Evolutionary conservation across 805 yeast species (phyloP), one percentile per base, ranked within the genome.

Genomic region (Debaryomyces tyrocola): DNA sequence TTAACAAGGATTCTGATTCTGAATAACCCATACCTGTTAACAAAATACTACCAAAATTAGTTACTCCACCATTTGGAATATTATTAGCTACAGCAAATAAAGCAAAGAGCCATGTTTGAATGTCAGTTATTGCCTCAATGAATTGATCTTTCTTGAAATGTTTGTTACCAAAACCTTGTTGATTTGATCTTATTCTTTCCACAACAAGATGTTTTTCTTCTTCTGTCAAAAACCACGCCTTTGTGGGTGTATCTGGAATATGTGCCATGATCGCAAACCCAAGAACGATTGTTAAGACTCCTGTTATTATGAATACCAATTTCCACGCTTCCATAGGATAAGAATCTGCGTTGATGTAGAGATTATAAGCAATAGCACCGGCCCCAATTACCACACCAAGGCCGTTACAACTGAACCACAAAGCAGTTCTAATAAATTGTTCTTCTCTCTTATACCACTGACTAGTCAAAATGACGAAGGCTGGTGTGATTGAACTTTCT

Each of bases 281-380:
- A 12, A 80, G 55, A 9, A 75, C 56, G 6, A 83, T 61, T 2
- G 89, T 83, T 46, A 80, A 70, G 6, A 73, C 59, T 11, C 94
- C 95, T 37, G 79, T 74, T 24, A 84, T 69, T 40, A 86, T 65
- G 58, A 76, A 86, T 2, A 83, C 59, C 10, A 80, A 59, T 56
- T 78, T 81, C 91, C 91, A 87, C 2, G 84, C 70, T 3, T 63
- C 69, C 4, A 82, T 63, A 21, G 69, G 37, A 43, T 47, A 78
- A 8, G 57, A 43, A 12, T 60, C 64, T 11, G 60, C 66, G 53
- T 76, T 68, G 8, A 49, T 48, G 48, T 71, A 64, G 43, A 78
- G 55, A 12, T 84, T 85, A 54, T 81, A 82, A 1, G 87, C 82
- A 47, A 83, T 75, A 9, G 74, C 71, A 8, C 77, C 74, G 56